Evolutionary conservation across 2,329 filamentous ascomycete species (phyloP), one percentile per base, ranked within the genome.

Genomic region (Bipolaris sorokiniana): DNA sequence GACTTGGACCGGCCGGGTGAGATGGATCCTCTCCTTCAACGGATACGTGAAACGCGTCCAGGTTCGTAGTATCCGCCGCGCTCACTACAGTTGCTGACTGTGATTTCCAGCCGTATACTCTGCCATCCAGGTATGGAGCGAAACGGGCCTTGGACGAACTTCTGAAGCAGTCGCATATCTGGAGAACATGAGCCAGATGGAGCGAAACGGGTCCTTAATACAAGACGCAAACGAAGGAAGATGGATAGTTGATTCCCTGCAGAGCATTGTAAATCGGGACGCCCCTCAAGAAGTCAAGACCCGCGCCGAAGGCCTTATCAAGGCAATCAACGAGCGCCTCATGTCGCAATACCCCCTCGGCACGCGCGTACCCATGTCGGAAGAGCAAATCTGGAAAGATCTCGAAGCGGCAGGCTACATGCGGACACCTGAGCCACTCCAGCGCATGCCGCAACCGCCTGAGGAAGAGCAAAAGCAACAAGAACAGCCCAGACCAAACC

Each of bases 271-370:
- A 1, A 55, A 69, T 10, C 65, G 66, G 10, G 67, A 68, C 15
- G 65, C 64, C 5, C 66, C 69, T 5, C 59, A 65, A 40, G 63
- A 71, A 51, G 62, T 72, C 15, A 68, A 66, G 56, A 59, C 58
- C 2, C 66, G 66, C 3, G 67, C 66, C 13, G 70, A 71, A 34
- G 54, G 31, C 1, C 60, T 75, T n/a, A 69, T 76, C 34, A 67
- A 51, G 7, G 58, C 66, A 1, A 71, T 75, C 65, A 76, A 76
- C 51, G 63, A 74, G 48, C 61, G 74, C 16, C 62, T 76, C 16
- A 76, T 76, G 74, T 75, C 72, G 4, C 66, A 71, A 36, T 75
- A 75, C 42, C 73, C 74, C 3, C 59, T 76, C 5, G 56, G 59
- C 18, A 51, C 65, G 6, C 58, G 41, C 13, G 57, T 66, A 9